A percentile compares a stretch with the other conserved stretches of the same genome.
phyloP scores from a whole-genome alignment of 345 rosid species.

The Turritis glabra region DNA sequence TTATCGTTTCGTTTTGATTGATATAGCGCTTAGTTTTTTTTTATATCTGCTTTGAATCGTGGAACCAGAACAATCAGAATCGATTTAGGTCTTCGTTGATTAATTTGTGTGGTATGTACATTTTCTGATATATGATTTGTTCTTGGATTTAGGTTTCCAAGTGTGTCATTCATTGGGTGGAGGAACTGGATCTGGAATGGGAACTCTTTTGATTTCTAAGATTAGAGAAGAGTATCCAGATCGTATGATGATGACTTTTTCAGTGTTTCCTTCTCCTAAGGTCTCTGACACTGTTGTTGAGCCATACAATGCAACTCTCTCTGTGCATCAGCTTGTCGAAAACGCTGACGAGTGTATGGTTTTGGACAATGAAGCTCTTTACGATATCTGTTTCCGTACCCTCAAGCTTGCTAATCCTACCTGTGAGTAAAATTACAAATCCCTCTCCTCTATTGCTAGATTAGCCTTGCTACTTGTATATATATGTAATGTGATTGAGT shows the following conservation, averaged over 20 bases:
- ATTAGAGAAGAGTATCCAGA: constrained; percentile 47
- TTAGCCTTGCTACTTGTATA: too few relatives aligned
- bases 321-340: constrained; percentile 47
- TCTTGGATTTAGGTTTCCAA: constrained; percentile 40
- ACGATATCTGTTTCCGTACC: constrained; percentile 49
- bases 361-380: constrained; percentile 46
- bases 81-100: constrained; percentile 5
- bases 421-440: constrained; percentile 24
- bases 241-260: constrained; percentile 48
- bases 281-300: constrained; percentile 49
- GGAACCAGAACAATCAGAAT: neutral
- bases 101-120: neutral
- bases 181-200: constrained; percentile 51
- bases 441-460: neutral
- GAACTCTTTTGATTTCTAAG: constrained; percentile 44
- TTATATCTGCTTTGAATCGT: too few relatives aligned
- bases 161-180: constrained; percentile 48
- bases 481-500: constrained; percentile 6
- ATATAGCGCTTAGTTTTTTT: neutral
- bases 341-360: constrained; percentile 49
- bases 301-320: constrained; percentile 47
- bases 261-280: constrained; percentile 48
- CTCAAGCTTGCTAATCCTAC: constrained; percentile 44
- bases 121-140: neutral
- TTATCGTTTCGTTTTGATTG: neutral